These are phyloP conservation scores for Populus hybrid DNA, from an alignment of 441 rosid genomes.

Conservation along the genomic window DNA sequence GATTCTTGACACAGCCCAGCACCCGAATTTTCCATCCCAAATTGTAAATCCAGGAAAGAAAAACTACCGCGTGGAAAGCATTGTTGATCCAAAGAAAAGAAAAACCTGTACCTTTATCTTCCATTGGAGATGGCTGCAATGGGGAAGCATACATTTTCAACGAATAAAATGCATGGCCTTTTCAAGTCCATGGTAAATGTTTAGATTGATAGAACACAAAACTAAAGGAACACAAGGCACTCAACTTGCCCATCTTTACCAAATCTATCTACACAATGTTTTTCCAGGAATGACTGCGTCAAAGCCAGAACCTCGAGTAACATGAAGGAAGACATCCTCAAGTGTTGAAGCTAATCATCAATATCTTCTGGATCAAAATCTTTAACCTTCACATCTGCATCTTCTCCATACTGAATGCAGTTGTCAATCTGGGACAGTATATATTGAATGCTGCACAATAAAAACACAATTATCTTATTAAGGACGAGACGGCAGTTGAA, in stretches of 20 bases:
- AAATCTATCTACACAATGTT: not conserved
- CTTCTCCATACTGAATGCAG: slow-evolving; percentile 93
- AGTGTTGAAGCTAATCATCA: slow-evolving; percentile 26
- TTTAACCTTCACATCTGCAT: slow-evolving; percentile 80
- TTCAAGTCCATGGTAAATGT: not conserved
- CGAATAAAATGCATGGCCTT: too few relatives aligned
- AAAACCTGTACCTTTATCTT: not conserved
- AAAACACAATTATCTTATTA: not conserved
- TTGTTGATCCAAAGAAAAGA: not conserved
- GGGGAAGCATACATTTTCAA: not conserved
- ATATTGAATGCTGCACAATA: slow-evolving; percentile 53
- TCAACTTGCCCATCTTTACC: not conserved
- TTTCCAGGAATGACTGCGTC: not conserved
- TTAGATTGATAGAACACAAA: too few relatives aligned
- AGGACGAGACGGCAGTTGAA: not conserved
- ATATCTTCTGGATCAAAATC: slow-evolving; percentile 59
- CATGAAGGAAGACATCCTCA: not conserved
- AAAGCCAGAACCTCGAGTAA: not conserved
- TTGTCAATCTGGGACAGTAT: slow-evolving; percentile 73
- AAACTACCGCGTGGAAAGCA: not conserved
- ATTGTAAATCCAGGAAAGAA: not conserved
- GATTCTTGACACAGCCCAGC: too few relatives aligned
- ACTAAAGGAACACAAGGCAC: not conserved
- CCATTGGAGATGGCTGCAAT: too few relatives aligned
- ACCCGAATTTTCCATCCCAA: not conserved